Base-by-base conservation (phyloP, 345 rosid genomes). In the Euphorbia pulcherrima region DNA sequence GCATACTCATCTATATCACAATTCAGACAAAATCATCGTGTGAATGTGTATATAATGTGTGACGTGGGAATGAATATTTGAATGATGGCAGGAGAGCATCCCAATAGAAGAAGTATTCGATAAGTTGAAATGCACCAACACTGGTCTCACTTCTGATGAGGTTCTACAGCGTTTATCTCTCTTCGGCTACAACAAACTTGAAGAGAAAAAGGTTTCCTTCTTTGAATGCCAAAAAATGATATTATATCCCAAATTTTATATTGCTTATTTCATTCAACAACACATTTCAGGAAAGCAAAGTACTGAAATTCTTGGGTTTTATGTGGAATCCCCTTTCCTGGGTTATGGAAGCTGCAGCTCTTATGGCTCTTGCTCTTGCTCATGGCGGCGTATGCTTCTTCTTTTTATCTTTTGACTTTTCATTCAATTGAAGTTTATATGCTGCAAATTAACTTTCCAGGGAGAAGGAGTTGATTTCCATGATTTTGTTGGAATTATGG, bases 241-340 rank as follows among this genome's bases (percentile, higher is more conserved):
- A 60, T 51, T 33, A 5, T 12, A 12, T 44, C 4, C 4, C 13
- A 12, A 13, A 33, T 24, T 24, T 48, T 59, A 54, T 61, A 52
- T 17, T 33, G n/a, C 26, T 64, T 40, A 11, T 0, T 29, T 10
- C 24, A 46, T 33, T 35, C 37, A 51, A 41, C 41, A 56, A 27
- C 61, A 27, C 61, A 65, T 56, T 65, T 9, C 75, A 84, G 88
- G 88, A 84, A 73, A 83, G 73, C 20, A 84, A 84, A 79, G 60
- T 84, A 59, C 83, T 87, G 47, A 84, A 80, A 64, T 81, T 87
- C 75, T 67, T 83, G 64, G 87, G 86, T 18, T 87, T 84, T 73
- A 87, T 84, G 92, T 84, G 88, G 87, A 84, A 84, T 74, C 87
- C 87, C 24, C 71, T 84, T 9, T 84, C 87, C 21, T 84, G 88